phyloP scores from a whole-genome alignment of 768 basidiomycete species.

The Phallus indusiatus region DNA sequence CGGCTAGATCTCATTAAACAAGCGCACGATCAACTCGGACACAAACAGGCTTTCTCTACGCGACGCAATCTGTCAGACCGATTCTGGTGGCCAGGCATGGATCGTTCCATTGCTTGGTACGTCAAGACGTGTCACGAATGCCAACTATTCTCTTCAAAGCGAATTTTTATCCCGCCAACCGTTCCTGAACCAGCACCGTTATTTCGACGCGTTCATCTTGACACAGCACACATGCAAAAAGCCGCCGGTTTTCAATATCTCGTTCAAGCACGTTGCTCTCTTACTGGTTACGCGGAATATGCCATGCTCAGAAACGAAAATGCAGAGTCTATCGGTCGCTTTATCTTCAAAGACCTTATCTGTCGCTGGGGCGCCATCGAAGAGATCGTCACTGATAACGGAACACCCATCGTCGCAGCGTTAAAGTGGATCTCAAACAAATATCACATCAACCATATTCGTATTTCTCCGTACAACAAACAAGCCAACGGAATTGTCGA shows the following conservation, averaged over 20 bases:
- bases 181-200: constrained; percentile 13
- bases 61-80: background rate
- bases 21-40: constrained; percentile 15
- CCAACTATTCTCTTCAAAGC: constrained; percentile 19
- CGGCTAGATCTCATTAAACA: constrained; percentile 5
- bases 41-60: constrained; percentile 14
- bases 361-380: constrained; percentile 30
- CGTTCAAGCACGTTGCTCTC: constrained; percentile 27
- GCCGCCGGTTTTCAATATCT: constrained; percentile 25
- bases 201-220: constrained; percentile 29
- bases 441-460: constrained; percentile 29
- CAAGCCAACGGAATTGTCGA: constrained; percentile 32
- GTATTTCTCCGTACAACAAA: constrained; percentile 34
- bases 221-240: constrained; percentile 32
- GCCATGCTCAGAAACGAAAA: constrained; percentile 21
- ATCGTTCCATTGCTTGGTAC: constrained; percentile 14
- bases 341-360: constrained; percentile 28
- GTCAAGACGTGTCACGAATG: constrained; percentile 28
- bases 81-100: constrained; percentile 21
- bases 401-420: constrained; percentile 20
- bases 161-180: constrained; percentile 16
- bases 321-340: constrained; percentile 18
- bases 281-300: constrained; percentile 27
- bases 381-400: constrained; percentile 36
- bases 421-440: constrained; percentile 16